These are phyloP conservation scores for Kazachstania bromeliacearum DNA, from an alignment of 805 yeast genomes.

Conservation along the genomic window DNA sequence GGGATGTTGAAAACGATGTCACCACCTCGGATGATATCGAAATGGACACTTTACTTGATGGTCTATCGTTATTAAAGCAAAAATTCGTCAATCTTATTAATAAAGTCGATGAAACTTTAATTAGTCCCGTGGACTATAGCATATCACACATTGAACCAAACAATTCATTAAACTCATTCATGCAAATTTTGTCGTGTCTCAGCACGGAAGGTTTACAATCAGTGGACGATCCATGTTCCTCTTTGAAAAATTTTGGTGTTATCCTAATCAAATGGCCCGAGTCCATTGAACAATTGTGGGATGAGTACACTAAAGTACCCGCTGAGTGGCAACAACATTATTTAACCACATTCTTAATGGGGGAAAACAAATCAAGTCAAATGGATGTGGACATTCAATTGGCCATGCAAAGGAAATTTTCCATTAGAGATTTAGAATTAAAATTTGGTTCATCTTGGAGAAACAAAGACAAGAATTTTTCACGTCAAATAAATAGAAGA, in stretches of 20 bases:
- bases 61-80: not conserved
- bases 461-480: slow-evolving; percentile 24
- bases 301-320: slow-evolving; percentile 24
- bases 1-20: not conserved
- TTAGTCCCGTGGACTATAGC: not conserved
- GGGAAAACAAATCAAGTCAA: slow-evolving; percentile 11
- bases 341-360: slow-evolving; percentile 13
- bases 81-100: not conserved
- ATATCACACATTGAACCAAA: no score
- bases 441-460: slow-evolving; percentile 24
- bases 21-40: not conserved
- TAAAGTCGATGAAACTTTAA: slow-evolving; percentile 1
- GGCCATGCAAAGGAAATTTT: slow-evolving; percentile 15
- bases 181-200: no score
- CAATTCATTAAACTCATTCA: no score
- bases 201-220: slow-evolving; percentile 1
- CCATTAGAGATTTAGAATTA: slow-evolving; percentile 21
- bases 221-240: slow-evolving; percentile 16
- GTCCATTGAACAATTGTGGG: slow-evolving; percentile 23
- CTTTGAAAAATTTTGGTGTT: slow-evolving; percentile 23
- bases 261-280: slow-evolving; percentile 24
- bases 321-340: slow-evolving; percentile 21
- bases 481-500: slow-evolving; percentile 26
- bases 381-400: slow-evolving; percentile 7
- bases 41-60: not conserved